Evolutionary conservation across 1,284 basidiomycete species (phyloP).

Genomic region (Rhizoctonia solani): DNA sequence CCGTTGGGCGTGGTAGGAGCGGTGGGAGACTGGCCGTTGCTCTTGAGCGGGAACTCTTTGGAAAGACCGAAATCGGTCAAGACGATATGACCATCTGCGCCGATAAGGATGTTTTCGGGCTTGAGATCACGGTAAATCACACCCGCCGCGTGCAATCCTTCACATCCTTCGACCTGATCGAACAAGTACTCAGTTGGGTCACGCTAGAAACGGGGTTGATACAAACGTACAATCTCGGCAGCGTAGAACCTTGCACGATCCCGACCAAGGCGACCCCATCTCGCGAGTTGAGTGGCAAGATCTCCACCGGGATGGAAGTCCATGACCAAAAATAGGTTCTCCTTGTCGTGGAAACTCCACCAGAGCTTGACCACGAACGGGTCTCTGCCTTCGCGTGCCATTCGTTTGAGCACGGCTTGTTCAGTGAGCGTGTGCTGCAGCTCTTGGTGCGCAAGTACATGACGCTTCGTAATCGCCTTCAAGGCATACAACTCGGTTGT

Average conservation of each 20-base stretch:
- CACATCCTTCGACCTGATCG: constrained; percentile 21
- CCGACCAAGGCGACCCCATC: constrained; percentile 89
- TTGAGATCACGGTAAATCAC: constrained; percentile 91
- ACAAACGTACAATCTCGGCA: constrained; percentile 72
- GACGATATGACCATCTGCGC: constrained; percentile 90
- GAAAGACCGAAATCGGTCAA: constrained; percentile 94
- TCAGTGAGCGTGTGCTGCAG: constrained; percentile 94
- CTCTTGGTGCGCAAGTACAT: constrained; percentile 94
- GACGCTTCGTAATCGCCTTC: constrained; percentile 95
- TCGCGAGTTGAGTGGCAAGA: constrained; percentile 92
- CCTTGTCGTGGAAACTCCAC: constrained; percentile 96
- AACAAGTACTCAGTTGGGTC: too few species aligned
- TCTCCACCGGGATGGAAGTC: constrained; percentile 97
- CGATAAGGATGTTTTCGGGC: constrained; percentile 94
- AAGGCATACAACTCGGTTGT: constrained; percentile 80
- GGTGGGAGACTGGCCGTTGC: constrained; percentile 44
- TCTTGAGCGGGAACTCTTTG: constrained; percentile 74
- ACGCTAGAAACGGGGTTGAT: neutral
- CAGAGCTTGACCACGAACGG: constrained; percentile 93
- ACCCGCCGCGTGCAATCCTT: constrained; percentile 78
- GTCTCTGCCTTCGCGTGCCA: constrained; percentile 78
- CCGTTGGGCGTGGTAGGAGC: constrained; percentile 61
- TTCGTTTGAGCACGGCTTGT: constrained; percentile 88
- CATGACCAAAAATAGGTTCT: constrained; percentile 91
- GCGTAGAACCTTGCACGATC: constrained; percentile 95